Base-by-base conservation (phyloP, 1,284 basidiomycete species). In the Naganishia sp. region DNA sequence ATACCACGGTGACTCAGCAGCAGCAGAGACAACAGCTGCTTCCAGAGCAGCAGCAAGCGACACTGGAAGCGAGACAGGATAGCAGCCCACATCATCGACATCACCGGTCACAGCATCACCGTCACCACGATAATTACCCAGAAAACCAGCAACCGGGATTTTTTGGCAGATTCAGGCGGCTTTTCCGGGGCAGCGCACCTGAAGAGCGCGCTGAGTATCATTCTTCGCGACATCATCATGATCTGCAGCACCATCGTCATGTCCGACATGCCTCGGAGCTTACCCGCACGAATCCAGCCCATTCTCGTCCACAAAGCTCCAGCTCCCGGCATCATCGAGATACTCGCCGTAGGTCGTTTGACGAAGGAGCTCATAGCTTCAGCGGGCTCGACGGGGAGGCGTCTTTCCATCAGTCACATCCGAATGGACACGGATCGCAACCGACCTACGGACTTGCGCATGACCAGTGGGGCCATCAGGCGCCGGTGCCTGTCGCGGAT, bases 391-490 rank as follows among this genome's bases (percentile, higher is more conserved):
- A 54, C n/a, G n/a, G 35, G 11, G 18, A n/a, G 13, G 18, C 21
- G 10, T 54, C 52, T 15, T 18, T 18, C 9, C n/a, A 39, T 21
- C 52, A n/a, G 10, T 6, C 35, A 1, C 32, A 41, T 21, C 32
- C 32, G 31, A 18, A n/a, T 10, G 15, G 39, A 15, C 18, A 32
- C 15, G 28, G 15, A 31, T 18, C 25, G 28, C 31, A 9, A 3
- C 52, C 10, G 3, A n/a, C 18, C 31, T 35, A 21, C 10, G 52
- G 28, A 39, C 7, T 32, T 28, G 15, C n/a, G 13, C 52, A 32
- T 18, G 52, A 54, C 7, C 52, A 54, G 17, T 42, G 52, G 52
- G 52, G 52, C 9, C 52, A 54, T 9, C n/a, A 13, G 21, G 31
- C 31, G 4, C 18, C 13, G 5, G 10, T 35, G 52, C 32, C 32